Evolutionary conservation across 2,329 filamentous ascomycete species (phyloP).

Genomic region (Didymella exigua): DNA sequence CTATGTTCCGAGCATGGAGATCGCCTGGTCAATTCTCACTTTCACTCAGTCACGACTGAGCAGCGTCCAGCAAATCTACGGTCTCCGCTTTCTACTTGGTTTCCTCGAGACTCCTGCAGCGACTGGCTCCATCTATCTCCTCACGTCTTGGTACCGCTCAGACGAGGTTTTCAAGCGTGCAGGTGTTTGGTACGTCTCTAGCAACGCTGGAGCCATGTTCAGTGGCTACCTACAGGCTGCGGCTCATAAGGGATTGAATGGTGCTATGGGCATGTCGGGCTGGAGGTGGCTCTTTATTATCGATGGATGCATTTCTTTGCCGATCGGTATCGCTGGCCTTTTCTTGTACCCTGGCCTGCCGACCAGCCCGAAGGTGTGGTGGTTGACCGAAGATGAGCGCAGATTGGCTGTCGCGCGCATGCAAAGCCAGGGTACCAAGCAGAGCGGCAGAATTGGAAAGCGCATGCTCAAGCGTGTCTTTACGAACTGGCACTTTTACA

Average conservation of each 20-base stretch:
- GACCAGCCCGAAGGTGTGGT: conserved; percentile 55
- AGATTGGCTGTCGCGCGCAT: conserved; percentile 31
- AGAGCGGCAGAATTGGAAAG: conserved; percentile 48
- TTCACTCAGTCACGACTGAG: conserved; percentile 41
- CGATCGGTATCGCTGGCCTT: conserved; percentile 59
- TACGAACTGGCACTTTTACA: conserved; percentile 55
- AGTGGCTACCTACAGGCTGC: conserved; percentile 61
- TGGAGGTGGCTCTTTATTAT: conserved; percentile 61
- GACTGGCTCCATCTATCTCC: conserved; percentile 36
- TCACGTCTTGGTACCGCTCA: conserved; percentile 47
- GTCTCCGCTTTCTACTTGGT: conserved; percentile 41
- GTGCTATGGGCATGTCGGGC: conserved; percentile 45
- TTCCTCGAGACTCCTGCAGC: conserved; percentile 36
- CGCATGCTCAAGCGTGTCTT: conserved; percentile 54
- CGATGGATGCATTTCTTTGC: conserved; percentile 61
- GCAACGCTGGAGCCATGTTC: conserved; percentile 58
- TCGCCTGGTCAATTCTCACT: conserved; percentile 44
- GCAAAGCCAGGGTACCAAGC: conserved; percentile 30
- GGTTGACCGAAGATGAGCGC: conserved; percentile 47
- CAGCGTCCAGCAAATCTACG: conserved; percentile 42
- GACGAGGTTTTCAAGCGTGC: conserved; percentile 58
- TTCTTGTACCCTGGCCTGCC: conserved; percentile 58
- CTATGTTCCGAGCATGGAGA: conserved; percentile 42
- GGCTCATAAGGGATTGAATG: conserved; percentile 56
- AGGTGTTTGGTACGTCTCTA: conserved; percentile 58